Conservation (phyloP, 1,139 yeast genomes). For the Yamadazyma spencermartinsiae region DNA sequence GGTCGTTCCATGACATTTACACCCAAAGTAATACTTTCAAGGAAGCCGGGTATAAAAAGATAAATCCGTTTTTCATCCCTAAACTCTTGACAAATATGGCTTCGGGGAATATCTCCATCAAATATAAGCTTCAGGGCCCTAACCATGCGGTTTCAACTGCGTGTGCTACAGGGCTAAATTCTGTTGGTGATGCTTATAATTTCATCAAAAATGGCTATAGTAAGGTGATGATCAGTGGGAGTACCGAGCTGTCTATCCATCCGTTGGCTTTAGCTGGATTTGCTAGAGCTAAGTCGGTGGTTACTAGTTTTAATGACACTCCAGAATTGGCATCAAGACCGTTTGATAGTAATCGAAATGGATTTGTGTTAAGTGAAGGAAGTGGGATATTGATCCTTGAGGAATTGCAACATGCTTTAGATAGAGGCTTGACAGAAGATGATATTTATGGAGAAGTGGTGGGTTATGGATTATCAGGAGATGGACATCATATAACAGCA, state of each 20-base stretch:
- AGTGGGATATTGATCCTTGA: conserved; percentile 80
- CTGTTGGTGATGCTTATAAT: conserved; percentile 90
- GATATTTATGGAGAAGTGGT: conserved; percentile 75
- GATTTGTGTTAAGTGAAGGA: conserved; percentile 95
- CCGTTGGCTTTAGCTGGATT: conserved; percentile 91
- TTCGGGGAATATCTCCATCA: conserved; percentile 85
- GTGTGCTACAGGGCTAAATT: conserved; percentile 94
- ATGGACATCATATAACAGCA: conserved; percentile 91
- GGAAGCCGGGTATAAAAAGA: conserved; percentile 61
- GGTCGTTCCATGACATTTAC: conserved; percentile 77
- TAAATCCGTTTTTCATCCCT: conserved; percentile 87
- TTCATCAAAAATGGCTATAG: conserved; percentile 80
- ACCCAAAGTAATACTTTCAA: conserved; percentile 55
- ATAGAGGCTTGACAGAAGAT: conserved; percentile 52
- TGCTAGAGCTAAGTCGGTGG: conserved; percentile 82
- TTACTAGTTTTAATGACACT: conserved; percentile 58
- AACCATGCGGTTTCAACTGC: conserved; percentile 90
- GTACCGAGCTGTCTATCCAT: conserved; percentile 84
- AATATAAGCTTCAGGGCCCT: conserved; percentile 77
- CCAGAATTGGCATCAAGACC: conserved; percentile 81
- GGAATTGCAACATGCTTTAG: conserved; percentile 69
- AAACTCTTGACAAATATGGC: conserved; percentile 89
- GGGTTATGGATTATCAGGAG: conserved; percentile 92
- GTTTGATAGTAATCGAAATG: conserved; percentile 74
- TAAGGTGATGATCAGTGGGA: conserved; percentile 89